A percentile compares a stretch with the other conserved stretches of the same genome.
phyloP scores from a whole-genome alignment of 2,329 filamentous ascomycete species.

The Hypoxylon sp. region DNA sequence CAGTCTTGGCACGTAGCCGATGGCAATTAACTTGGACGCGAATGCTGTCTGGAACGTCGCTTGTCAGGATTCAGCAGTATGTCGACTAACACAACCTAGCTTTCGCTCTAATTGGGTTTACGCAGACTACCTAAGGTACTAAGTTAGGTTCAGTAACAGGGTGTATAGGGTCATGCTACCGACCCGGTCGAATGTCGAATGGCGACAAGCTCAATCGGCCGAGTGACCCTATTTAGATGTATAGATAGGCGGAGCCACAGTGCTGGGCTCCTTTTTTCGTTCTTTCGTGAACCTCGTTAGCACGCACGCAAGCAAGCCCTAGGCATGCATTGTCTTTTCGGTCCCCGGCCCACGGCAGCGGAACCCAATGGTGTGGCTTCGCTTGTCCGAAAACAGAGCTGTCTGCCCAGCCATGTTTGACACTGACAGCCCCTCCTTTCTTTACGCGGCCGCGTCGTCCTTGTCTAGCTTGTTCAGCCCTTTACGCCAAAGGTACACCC shows the following conservation, averaged over 20 bases:
- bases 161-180: conserved; percentile 8
- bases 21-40: conserved; percentile 14
- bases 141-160: conserved; percentile 5
- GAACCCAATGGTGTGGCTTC: conserved; percentile 46
- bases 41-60: conserved; percentile 13
- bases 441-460: conserved; percentile 12
- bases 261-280: conserved; percentile 27
- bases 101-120: conserved; percentile 19
- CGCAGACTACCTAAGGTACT: too few relatives aligned
- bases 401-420: conserved; percentile 31
- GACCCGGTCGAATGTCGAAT: conserved; percentile 5
- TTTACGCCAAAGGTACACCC: conserved; percentile 25
- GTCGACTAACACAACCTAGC: conserved; percentile 8
- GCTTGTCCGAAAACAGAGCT: conserved; percentile 41
- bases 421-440: conserved; percentile 37
- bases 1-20: conserved; percentile 13
- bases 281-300: conserved; percentile 28
- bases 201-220: conserved; percentile 33
- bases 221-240: conserved; percentile 30
- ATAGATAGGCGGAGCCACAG: conserved; percentile 26
- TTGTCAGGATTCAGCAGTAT: conserved; percentile 17
- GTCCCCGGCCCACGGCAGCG: conserved; percentile 42
- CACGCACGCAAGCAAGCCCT: conserved; percentile 40
- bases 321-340: conserved; percentile 40
- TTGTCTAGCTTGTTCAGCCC: conserved; percentile 33